Conservation (phyloP, 1,139 yeast species). For the Diutina pseudorugosa region DNA sequence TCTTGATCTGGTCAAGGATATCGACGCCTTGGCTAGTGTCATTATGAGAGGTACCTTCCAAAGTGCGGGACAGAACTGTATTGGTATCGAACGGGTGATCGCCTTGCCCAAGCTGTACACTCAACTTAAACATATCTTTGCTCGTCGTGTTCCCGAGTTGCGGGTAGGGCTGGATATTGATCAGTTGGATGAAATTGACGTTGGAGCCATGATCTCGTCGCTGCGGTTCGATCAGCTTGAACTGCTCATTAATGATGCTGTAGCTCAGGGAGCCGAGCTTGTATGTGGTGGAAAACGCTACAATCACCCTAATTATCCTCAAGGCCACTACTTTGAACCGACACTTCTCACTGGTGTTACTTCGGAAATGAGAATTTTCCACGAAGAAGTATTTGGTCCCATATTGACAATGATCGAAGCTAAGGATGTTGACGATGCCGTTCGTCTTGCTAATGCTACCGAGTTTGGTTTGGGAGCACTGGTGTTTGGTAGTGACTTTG, state of each 20-base stretch:
- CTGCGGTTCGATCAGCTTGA: conserved; percentile 59
- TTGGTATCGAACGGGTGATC: conserved; percentile 89
- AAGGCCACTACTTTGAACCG: conserved; percentile 88
- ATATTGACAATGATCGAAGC: conserved; percentile 72
- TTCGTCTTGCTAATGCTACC: conserved; percentile 74
- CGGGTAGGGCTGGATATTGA: conserved; percentile 88
- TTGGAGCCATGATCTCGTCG: conserved; percentile 91
- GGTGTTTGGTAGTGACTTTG: conserved; percentile 57
- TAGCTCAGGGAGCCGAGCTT: conserved; percentile 66
- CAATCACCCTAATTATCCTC: conserved; percentile 84
- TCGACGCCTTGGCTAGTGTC: conserved; percentile 58
- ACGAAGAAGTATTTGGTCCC: conserved; percentile 91
- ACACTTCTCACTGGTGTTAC: conserved; percentile 78
- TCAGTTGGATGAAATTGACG: conserved; percentile 76
- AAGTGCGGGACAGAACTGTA: conserved; percentile 95
- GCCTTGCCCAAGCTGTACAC: conserved; percentile 61
- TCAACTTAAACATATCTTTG: conserved; percentile 41
- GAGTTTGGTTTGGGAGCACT: conserved; percentile 88
- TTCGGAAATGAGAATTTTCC: conserved; percentile 65
- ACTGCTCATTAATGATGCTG: conserved; percentile 59
- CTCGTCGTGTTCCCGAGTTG: conserved; percentile 44
- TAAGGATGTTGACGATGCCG: conserved; percentile 48
- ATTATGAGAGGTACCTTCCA: conserved; percentile 92
- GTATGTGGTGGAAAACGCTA: conserved; percentile 70
- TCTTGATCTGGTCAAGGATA: conserved; percentile 55